Evolutionary conservation across 352 stramenopile genomes (phyloP), one percentile per base, ranked within the genome.

Genomic region (Globisporangium iwayamae): DNA sequence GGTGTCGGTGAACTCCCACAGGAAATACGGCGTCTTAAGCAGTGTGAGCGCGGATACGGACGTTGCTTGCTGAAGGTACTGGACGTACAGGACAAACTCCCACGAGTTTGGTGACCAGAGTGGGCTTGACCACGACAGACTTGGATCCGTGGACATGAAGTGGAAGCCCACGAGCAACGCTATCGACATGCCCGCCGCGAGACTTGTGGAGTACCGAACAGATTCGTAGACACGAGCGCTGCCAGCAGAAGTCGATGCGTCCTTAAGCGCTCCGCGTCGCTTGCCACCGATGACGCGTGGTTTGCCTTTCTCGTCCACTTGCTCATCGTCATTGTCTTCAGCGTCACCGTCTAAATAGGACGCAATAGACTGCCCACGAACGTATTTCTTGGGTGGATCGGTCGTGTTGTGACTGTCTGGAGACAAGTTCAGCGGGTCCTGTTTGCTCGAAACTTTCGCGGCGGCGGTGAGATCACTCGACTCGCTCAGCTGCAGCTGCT

Each of bases 31-130:
- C 43, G 66, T 71, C 34, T 76, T 70, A 20, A 67, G 34, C 25
- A 80, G 58, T 30, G 68, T 72, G 45, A 79, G 56, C 7, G 77
- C 67, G n/a, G 77, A 85, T 2, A 85, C 54, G 20, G 70, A 78
- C 32, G 55, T 66, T 9, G 81, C 47, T 20, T 80, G 73, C 57
- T 86, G 75, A 14, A 86, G 39, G 60, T 79, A 84, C 25, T 62
- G 56, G 1, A 72, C 53, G 63, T 79, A 84, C 11, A 80, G 41
- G n/a, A 79, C 43, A n/a, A 82, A 65, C 54, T 86, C 78, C 75
- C 75, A 84, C 4, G 75, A 70, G 59, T 84, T 86, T 20, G 73
- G 63, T 9, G 55, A 60, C 67, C 67, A 73, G 14, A 22, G 25
- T 3, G 46, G 16, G 6, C 48, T 57, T 3, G 58, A 14, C 67